Base-by-base conservation (phyloP, 192 early-diverging fungal species). In the Podila horticola region DNA sequence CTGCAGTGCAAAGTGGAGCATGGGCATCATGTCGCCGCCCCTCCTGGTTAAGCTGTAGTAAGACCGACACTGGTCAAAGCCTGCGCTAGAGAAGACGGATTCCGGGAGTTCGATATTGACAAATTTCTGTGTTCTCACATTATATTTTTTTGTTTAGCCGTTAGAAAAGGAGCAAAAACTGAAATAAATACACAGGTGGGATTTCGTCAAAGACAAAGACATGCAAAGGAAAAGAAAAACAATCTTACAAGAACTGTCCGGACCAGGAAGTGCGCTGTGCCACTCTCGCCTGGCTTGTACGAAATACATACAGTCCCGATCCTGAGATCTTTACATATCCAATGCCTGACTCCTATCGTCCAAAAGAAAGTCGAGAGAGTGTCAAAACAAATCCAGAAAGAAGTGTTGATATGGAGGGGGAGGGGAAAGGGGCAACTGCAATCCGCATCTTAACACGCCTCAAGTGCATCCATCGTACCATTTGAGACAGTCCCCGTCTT, bases 231-330 rank as follows among this genome's bases (percentile, higher is more conserved):
- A 4, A 38, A 41, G 3, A 13, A 17, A 61, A 9, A 33, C 5
- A 28, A 28, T 58, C 75, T 61, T 71, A 77, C 75, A 24, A 77
- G 63, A 51, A 77, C 64, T 8, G 75, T 77, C 7, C 75, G 68
- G 24, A 77, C 69, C 12, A 77, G 63, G 29, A 77, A 65, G 58
- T 71, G 75, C 22, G 52, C n/a, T 55, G 55, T 77, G 9, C 34
- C 64, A 31, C 36, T 50, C 17, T 70, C 61, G 8, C 48, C 64
- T 26, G 52, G 26, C 38, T 34, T 70, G 20, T 24, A 26, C 4
- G 75, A 77, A 20, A 77, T 66, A 41, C 75, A 77, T 2, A 77
- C 34, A 10, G 75, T 77, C 1, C 75, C 75, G n/a, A 77, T 60
- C 13, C 64, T 45, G 5, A 77, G 58, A 30, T 77, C 75, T 66